These are phyloP conservation scores for Tolypocladium inflatum DNA, from an alignment of 2,329 filamentous ascomycete species.

Conservation along the genomic window DNA sequence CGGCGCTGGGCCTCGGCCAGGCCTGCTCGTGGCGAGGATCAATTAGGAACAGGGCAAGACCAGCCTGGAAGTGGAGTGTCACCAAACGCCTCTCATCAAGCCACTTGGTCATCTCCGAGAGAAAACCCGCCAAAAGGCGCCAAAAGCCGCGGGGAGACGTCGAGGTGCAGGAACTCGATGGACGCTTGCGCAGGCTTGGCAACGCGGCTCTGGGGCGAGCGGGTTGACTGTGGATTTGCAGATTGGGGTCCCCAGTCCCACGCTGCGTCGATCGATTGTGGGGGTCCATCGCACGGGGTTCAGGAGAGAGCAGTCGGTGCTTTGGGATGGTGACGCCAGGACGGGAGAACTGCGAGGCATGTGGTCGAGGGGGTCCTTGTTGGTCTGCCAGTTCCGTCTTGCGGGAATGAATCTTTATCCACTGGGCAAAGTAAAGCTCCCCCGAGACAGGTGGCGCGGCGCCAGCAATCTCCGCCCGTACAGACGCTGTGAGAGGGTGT, in stretches of 20 bases:
- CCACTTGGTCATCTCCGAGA: not conserved
- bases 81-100: not conserved
- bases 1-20: not conserved
- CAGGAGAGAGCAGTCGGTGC: not conserved
- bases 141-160: not conserved
- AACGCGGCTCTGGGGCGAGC: not conserved
- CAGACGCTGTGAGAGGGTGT: not conserved
- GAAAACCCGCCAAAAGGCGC: not conserved
- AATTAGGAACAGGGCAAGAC: not conserved
- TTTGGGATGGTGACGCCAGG: not conserved
- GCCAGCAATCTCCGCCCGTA: not conserved
- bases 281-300: not conserved
- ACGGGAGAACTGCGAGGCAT: not conserved
- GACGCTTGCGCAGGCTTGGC: not conserved
- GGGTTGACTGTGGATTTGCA: not conserved
- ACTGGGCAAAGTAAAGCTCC: not conserved
- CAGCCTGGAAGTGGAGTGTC: not conserved
- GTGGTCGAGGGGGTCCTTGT: not conserved
- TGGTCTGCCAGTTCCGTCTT: too few species aligned
- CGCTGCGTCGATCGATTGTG: not conserved
- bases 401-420: too few species aligned
- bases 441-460: not conserved
- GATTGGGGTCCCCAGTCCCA: not conserved
- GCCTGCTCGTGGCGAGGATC: not conserved
- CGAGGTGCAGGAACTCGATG: not conserved